Conservation (phyloP, 1,139 yeast genomes). For the Hyphopichia wangnamkhiaoensis region DNA sequence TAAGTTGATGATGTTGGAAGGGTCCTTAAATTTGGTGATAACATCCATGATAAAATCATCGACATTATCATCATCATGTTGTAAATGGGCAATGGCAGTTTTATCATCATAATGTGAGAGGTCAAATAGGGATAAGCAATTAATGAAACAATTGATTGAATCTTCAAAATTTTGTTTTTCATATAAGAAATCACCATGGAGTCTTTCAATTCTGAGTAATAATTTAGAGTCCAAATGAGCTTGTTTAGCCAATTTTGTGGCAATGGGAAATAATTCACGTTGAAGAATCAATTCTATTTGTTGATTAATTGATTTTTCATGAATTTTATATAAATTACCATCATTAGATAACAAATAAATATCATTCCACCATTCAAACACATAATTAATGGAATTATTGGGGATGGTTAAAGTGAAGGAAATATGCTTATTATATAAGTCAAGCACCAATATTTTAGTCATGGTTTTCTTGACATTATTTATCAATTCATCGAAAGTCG, state of each 20-base stretch:
- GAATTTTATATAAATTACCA: conserved; percentile 69
- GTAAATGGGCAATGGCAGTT: conserved; percentile 6
- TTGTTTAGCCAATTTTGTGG: conserved; percentile 66
- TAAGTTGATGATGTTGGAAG: conserved; percentile 70
- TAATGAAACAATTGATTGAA: conserved; percentile 69
- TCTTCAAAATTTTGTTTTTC: conserved; percentile 63
- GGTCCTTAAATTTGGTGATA: conserved; percentile 80
- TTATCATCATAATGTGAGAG: conserved; percentile 2
- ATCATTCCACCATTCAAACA: conserved; percentile 56
- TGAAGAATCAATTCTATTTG: conserved; percentile 72
- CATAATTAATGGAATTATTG: conserved; percentile 54
- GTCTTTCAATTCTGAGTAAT: conserved; percentile 56
- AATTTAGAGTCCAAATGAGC: conserved; percentile 36
- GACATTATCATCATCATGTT: conserved; percentile 19
- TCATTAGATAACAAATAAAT: conserved; percentile 68
- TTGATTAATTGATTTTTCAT: conserved; percentile 64
- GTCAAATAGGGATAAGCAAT: conserved; percentile 30
- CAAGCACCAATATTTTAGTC: conserved; percentile 65
- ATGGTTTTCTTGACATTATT: conserved; percentile 18
- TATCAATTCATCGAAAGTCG: conserved; percentile 39
- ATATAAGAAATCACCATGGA: conserved; percentile 73
- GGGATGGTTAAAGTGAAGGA: conserved; percentile 72
- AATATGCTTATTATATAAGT: conserved; percentile 66
- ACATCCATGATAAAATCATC: conserved; percentile 71
- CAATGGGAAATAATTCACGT: conserved; percentile 71